phyloP scores from a whole-genome alignment of 805 yeast species.

The Lipomyces yamanashiensis region DNA sequence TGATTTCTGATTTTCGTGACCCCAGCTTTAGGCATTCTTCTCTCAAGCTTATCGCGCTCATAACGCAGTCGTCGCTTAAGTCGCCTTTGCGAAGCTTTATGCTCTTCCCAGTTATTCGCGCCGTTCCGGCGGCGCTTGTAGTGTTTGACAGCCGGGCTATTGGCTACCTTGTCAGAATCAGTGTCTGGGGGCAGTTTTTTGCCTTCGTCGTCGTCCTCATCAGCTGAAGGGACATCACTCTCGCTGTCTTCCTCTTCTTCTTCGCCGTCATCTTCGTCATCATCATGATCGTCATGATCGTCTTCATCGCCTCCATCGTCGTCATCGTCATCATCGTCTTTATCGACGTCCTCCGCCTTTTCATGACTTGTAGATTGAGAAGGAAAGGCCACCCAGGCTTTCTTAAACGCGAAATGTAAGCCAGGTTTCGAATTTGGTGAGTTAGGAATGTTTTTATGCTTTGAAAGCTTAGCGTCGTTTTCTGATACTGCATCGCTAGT shows the following conservation, averaged over 20 bases:
- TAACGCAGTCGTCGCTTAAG: neutral
- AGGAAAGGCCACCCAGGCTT: neutral
- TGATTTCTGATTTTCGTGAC: neutral
- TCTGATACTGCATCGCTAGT: neutral
- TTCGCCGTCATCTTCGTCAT: neutral
- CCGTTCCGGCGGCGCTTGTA: neutral
- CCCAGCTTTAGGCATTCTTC: neutral
- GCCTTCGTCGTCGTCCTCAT: too few species aligned
- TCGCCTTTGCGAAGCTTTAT: neutral
- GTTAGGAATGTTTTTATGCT: neutral
- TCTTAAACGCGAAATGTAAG: constrained; percentile 5
- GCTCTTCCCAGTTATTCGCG: neutral
- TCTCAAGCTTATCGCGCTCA: neutral
- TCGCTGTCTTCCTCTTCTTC: neutral
- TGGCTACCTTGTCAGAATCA: neutral
- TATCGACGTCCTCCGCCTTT: neutral
- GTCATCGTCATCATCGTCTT: neutral
- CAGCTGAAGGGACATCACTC: too few species aligned
- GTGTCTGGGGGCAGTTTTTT: too few species aligned
- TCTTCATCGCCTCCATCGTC: constrained; percentile 3
- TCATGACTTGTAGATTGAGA: neutral
- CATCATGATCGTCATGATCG: neutral
- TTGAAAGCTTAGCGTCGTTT: neutral
- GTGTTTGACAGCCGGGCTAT: neutral
- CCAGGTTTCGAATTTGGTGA: neutral